A percentile compares a stretch with the other conserved stretches of the same genome.
phyloP scores from a whole-genome alignment of 306 rosid species.

The Prunus fruticosa region DNA sequence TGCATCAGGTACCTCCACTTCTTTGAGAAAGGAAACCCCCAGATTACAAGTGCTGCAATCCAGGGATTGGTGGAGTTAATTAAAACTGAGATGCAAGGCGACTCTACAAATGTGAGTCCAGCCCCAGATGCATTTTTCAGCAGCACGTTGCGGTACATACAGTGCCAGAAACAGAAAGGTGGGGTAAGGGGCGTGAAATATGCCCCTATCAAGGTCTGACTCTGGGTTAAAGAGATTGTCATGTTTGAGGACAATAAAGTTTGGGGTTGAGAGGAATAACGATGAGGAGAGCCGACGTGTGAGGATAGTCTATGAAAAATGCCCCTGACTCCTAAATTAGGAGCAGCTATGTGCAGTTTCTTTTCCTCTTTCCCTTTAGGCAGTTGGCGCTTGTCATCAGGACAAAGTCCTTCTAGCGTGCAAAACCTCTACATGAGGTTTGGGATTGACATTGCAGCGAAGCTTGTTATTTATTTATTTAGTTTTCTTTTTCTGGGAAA shows the following conservation, averaged over 20 bases:
- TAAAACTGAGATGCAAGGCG: conserved; percentile 65
- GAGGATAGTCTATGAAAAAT: neutral
- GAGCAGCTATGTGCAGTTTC: conserved; percentile 3
- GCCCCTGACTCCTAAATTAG: neutral
- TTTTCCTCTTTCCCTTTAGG: neutral
- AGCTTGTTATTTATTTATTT: neutral
- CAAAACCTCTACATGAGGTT: no score
- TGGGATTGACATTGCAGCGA: neutral
- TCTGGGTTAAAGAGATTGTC: neutral
- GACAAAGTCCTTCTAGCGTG: neutral
- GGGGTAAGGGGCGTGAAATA: conserved; percentile 77
- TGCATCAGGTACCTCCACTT: conserved; percentile 76
- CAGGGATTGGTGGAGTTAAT: conserved; percentile 79
- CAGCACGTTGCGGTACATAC: conserved; percentile 80
- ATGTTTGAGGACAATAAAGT: neutral
- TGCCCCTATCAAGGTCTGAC: conserved; percentile 62
- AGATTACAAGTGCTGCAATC: conserved; percentile 63
- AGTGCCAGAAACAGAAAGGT: conserved; percentile 90
- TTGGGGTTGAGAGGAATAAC: neutral
- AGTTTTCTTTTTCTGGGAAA: neutral
- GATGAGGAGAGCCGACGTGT: neutral
- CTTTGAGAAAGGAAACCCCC: conserved; percentile 86
- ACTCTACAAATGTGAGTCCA: conserved; percentile 44
- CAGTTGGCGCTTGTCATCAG: neutral
- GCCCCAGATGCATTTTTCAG: conserved; percentile 70